Evolutionary conservation across 1,284 basidiomycete genomes (phyloP).

Genomic region (Moesziomyces parantarcticus): DNA sequence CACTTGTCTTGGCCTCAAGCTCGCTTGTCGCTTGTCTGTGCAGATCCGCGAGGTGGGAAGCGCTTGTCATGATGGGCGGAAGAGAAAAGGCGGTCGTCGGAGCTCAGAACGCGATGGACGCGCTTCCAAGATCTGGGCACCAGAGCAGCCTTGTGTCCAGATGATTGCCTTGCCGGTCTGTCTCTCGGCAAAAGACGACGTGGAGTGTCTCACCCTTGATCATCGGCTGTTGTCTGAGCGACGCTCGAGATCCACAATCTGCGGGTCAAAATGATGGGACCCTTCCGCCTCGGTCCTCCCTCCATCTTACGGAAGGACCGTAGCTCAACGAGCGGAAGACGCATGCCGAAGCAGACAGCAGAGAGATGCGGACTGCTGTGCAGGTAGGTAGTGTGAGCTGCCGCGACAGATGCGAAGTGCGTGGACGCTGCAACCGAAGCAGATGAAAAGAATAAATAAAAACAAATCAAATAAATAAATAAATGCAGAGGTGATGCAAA

Average conservation of each 20-base stretch:
- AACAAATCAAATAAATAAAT: neutral
- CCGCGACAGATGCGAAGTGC: neutral
- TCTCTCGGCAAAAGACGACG: neutral
- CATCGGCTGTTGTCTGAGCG: conserved; percentile 16
- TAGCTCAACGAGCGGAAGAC: neutral
- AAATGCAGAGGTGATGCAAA: too few relatives aligned
- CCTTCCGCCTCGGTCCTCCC: too few relatives aligned
- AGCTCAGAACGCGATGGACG: neutral
- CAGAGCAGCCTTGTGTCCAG: neutral
- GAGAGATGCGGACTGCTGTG: too few relatives aligned
- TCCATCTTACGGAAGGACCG: too few relatives aligned
- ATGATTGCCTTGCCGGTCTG: neutral
- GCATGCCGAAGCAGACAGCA: too few relatives aligned
- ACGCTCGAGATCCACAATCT: neutral
- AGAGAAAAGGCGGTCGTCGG: neutral
- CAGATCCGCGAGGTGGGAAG: neutral
- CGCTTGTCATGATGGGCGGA: neutral
- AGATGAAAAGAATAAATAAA: too few relatives aligned
- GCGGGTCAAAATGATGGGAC: neutral
- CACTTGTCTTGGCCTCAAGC: neutral
- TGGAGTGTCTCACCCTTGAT: conserved; percentile 18
- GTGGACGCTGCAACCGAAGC: too few relatives aligned
- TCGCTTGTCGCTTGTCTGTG: neutral
- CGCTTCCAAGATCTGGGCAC: neutral
- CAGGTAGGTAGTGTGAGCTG: too few relatives aligned